A percentile compares a stretch with the other conserved stretches of the same genome.
These are phyloP conservation scores for Groenewaldozyma tartarivorans DNA, from an alignment of 805 yeast species.

Conservation along the genomic window DNA sequence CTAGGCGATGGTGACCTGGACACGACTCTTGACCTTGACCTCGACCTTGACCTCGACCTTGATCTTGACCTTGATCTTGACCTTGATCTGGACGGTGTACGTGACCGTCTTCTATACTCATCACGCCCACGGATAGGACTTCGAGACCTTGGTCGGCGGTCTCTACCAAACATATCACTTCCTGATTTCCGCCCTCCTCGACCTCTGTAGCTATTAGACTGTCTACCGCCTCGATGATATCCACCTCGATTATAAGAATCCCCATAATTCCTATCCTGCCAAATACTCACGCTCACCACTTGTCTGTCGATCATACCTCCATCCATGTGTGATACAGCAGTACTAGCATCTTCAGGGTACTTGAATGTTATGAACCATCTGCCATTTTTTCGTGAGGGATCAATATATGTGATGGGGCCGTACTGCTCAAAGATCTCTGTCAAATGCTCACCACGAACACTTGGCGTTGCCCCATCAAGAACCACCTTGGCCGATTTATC, in stretches of 20 bases:
- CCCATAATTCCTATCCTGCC: not conserved
- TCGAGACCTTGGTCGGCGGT: too few relatives aligned
- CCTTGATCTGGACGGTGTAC: not conserved
- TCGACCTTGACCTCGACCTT: not conserved
- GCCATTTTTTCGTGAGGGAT: not conserved
- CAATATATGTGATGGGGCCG: constrained; percentile 9
- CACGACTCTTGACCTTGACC: not conserved
- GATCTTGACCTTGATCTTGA: not conserved
- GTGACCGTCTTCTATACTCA: not conserved
- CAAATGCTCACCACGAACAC: constrained; percentile 5
- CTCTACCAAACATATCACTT: not conserved
- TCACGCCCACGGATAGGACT: too few relatives aligned
- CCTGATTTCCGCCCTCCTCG: not conserved
- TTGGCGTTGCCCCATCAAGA: not conserved
- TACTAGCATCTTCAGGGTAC: constrained; percentile 6
- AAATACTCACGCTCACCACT: constrained; percentile 1
- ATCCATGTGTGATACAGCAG: constrained; percentile 10
- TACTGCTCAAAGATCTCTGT: constrained; percentile 13
- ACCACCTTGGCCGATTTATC: not conserved
- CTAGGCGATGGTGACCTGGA: too few relatives aligned
- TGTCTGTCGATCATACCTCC: constrained; percentile 11
- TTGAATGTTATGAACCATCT: constrained; percentile 3
- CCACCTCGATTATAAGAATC: not conserved
- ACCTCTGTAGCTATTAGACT: not conserved
- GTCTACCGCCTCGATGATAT: not conserved